Evolutionary conservation across 305 asterid species (phyloP).

Genomic region (Nicotiana rustica): DNA sequence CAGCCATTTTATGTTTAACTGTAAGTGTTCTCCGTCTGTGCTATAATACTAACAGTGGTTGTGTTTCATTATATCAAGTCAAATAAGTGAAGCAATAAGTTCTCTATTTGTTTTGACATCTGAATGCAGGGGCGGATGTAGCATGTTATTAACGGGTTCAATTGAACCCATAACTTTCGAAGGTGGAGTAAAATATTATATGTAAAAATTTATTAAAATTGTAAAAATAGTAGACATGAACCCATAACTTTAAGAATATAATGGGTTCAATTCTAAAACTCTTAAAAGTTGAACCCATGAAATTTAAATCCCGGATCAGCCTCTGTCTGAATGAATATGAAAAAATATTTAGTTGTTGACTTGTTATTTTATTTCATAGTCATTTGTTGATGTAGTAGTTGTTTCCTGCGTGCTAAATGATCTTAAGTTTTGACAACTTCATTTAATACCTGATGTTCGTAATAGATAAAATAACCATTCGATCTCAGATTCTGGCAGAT

Average conservation of each 20-base stretch:
- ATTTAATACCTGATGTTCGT: slow-evolving; percentile 28
- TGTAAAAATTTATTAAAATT: too few species aligned
- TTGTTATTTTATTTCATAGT: background rate
- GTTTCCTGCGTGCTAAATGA: background rate
- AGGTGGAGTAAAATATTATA: too few species aligned
- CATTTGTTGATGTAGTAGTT: background rate
- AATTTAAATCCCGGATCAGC: too few species aligned
- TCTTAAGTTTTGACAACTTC: slow-evolving; percentile 11
- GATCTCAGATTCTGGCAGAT: slow-evolving; percentile 76
- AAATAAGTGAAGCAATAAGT: background rate
- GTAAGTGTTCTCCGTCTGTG: slow-evolving; percentile 56
- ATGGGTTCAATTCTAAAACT: too few species aligned
- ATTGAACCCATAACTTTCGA: too few species aligned
- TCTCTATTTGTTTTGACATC: slow-evolving; percentile 9
- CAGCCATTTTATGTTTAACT: slow-evolving; percentile 64
- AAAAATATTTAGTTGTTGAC: background rate
- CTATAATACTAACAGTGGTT: background rate
- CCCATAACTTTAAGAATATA: too few species aligned
- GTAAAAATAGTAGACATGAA: too few species aligned
- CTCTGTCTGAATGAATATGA: background rate
- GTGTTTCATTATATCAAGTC: background rate
- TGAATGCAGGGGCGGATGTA: too few species aligned
- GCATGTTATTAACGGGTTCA: too few species aligned
- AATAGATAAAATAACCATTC: slow-evolving; percentile 37
- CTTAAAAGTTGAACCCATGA: too few species aligned